Conservation (phyloP, 352 stramenopile species). For the Phytophthora lateralis region DNA sequence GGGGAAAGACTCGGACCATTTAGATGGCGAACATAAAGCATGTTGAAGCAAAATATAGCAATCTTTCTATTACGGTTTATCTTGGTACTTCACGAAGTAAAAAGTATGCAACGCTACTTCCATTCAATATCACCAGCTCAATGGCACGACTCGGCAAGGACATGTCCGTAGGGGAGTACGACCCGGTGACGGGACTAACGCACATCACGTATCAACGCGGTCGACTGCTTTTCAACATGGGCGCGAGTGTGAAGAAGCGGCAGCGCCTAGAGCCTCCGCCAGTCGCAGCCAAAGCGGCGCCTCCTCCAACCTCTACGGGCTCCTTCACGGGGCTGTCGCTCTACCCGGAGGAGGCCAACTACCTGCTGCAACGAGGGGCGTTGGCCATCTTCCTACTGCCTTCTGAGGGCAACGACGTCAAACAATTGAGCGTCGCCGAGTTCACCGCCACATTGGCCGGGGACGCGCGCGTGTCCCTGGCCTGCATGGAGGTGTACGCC, state of each 20-base stretch:
- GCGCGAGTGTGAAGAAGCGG: slow-evolving; percentile 46
- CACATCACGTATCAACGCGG: slow-evolving; percentile 74
- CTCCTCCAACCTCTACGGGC: slow-evolving; percentile 35
- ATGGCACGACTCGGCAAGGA: slow-evolving; percentile 42
- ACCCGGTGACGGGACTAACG: slow-evolving; percentile 59
- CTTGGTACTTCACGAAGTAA: too few species aligned
- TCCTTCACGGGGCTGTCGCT: slow-evolving; percentile 63
- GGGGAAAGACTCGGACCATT: slow-evolving; percentile 16
- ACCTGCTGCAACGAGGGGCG: slow-evolving; percentile 59
- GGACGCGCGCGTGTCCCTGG: slow-evolving; percentile 35
- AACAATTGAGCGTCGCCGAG: slow-evolving; percentile 26
- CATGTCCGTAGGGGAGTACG: slow-evolving; percentile 67
- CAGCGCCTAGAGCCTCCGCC: slow-evolving; percentile 20
- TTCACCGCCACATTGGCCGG: slow-evolving; percentile 39
- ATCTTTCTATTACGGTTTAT: slow-evolving; percentile 6
- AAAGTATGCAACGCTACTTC: neutral
- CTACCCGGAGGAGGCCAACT: slow-evolving; percentile 74
- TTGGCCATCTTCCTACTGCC: slow-evolving; percentile 49
- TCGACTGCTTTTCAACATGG: slow-evolving; percentile 80
- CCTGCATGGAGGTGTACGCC: slow-evolving; percentile 58
- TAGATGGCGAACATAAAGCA: neutral
- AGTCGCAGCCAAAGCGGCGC: slow-evolving; percentile 6
- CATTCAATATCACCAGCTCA: slow-evolving; percentile 2
- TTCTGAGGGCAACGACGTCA: slow-evolving; percentile 2
- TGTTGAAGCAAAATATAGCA: slow-evolving; percentile 14